These are phyloP conservation scores for Endocalyx cinctus DNA, from an alignment of 2,329 filamentous ascomycete species.

Conservation along the genomic window DNA sequence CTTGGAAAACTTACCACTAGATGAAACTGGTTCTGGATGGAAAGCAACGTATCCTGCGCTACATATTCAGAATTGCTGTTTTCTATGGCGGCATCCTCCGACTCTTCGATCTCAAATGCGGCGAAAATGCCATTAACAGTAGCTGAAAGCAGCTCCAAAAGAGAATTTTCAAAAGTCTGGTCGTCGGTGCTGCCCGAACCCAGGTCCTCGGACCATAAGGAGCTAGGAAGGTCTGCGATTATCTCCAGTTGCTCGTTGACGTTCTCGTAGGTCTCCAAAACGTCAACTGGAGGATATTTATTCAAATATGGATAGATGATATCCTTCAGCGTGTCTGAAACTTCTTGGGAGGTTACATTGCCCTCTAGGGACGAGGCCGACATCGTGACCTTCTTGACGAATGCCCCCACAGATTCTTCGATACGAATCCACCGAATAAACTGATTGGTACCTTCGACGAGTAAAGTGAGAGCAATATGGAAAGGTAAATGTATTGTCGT, in stretches of 20 bases:
- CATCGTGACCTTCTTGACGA: slow-evolving; percentile 8
- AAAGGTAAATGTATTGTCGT: slow-evolving; percentile 57
- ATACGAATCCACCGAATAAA: slow-evolving; percentile 43
- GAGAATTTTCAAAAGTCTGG: no score
- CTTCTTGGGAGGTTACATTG: slow-evolving; percentile 10
- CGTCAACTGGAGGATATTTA: slow-evolving; percentile 21
- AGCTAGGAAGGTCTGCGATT: slow-evolving; percentile 15
- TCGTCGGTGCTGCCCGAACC: slow-evolving; percentile 7
- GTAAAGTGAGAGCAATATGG: slow-evolving; percentile 57
- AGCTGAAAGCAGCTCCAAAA: slow-evolving; percentile 16
- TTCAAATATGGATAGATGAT: slow-evolving; percentile 22
- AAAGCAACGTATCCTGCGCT: slow-evolving; percentile 10
- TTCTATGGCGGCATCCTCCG: slow-evolving; percentile 4
- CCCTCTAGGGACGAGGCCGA: slow-evolving; percentile 2
- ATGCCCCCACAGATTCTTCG: slow-evolving; percentile 12
- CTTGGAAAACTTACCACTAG: slow-evolving; percentile 17
- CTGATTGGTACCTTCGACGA: slow-evolving; percentile 60
- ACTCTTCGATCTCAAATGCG: slow-evolving; percentile 17
- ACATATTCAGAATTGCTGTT: slow-evolving; percentile 7
- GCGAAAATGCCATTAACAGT: slow-evolving; percentile 21
- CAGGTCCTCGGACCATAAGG: slow-evolving; percentile 16
- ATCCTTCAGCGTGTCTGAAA: slow-evolving; percentile 11
- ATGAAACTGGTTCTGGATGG: slow-evolving; percentile 12
- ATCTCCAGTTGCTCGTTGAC: slow-evolving; percentile 12
- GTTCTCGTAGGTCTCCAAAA: slow-evolving; percentile 11